These are phyloP conservation scores for Lotus japonicus DNA, from an alignment of 306 rosid genomes.

Conservation along the genomic window DNA sequence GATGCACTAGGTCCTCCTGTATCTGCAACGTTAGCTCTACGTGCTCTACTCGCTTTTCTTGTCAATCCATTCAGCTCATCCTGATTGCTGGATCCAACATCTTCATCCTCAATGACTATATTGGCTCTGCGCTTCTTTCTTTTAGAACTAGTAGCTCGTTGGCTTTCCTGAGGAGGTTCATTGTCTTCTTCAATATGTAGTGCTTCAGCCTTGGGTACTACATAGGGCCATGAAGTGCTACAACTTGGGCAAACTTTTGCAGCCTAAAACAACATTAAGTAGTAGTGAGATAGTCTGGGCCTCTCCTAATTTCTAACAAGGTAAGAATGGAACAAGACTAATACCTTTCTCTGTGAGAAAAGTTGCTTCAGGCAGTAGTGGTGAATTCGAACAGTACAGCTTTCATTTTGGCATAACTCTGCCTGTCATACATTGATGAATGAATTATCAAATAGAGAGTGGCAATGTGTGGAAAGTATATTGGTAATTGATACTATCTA, in stretches of 20 bases:
- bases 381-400: constrained; percentile 66
- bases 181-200: constrained; percentile 27
- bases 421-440: constrained; percentile 45
- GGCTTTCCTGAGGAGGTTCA: constrained; percentile 28
- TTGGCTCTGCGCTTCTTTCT: constrained; percentile 34
- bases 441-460: constrained; percentile 21
- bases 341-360: constrained; percentile 53
- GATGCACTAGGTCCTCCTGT: constrained; percentile 7
- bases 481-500: neutral
- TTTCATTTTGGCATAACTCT: constrained; percentile 59
- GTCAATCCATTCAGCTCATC: constrained; percentile 22
- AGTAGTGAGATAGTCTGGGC: constrained; percentile 1
- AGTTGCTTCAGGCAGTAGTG: constrained; percentile 67
- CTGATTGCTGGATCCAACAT: constrained; percentile 32
- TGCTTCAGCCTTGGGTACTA: constrained; percentile 41
- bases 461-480: neutral
- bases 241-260: constrained; percentile 64
- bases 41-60: constrained; percentile 4
- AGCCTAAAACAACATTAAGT: constrained; percentile 32
- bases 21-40: constrained; percentile 2
- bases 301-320: neutral
- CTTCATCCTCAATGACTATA: constrained; percentile 21
- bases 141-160: constrained; percentile 18
- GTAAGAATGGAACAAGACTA: constrained; percentile 7
- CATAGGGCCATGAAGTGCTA: constrained; percentile 49